Evolutionary conservation across 202 grass and related monocot genomes (phyloP).

Genomic region (Panicum hallii): DNA sequence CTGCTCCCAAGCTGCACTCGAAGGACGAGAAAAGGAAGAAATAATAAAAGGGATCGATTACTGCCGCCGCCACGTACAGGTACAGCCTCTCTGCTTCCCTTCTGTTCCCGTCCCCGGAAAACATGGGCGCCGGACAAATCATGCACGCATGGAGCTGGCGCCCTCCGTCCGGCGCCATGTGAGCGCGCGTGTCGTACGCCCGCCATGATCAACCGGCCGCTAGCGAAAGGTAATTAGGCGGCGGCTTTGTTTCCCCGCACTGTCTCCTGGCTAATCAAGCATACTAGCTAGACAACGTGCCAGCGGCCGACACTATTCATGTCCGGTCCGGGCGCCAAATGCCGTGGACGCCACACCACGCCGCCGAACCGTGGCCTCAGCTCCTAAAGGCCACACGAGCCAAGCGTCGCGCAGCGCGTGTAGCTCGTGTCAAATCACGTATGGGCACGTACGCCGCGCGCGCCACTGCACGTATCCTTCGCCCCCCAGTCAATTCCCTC

Average conservation of each 20-base stretch:
- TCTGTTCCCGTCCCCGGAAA: slow-evolving; percentile 22
- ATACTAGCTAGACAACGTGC: too few relatives aligned
- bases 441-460: slow-evolving; percentile 2
- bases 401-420: slow-evolving; percentile 5
- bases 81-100: neutral
- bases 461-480: slow-evolving; percentile 7
- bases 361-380: too few relatives aligned
- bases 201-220: slow-evolving; percentile 25
- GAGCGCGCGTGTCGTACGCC: slow-evolving; percentile 37
- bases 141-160: slow-evolving; percentile 10
- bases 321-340: neutral
- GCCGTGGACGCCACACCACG: neutral
- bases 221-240: neutral
- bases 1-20: neutral
- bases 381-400: neutral
- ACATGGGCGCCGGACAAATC: slow-evolving; percentile 45
- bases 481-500: neutral
- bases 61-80: neutral
- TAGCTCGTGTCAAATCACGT: neutral
- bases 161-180: slow-evolving; percentile 45
- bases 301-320: slow-evolving; percentile 2
- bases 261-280: neutral
- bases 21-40: slow-evolving; percentile 30
- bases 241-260: neutral
- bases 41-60: neutral